A percentile compares a stretch with the other conserved stretches of the same genome.
Evolutionary conservation across 1,284 basidiomycete genomes (phyloP).

Genomic region (Athelia psychrophila): DNA sequence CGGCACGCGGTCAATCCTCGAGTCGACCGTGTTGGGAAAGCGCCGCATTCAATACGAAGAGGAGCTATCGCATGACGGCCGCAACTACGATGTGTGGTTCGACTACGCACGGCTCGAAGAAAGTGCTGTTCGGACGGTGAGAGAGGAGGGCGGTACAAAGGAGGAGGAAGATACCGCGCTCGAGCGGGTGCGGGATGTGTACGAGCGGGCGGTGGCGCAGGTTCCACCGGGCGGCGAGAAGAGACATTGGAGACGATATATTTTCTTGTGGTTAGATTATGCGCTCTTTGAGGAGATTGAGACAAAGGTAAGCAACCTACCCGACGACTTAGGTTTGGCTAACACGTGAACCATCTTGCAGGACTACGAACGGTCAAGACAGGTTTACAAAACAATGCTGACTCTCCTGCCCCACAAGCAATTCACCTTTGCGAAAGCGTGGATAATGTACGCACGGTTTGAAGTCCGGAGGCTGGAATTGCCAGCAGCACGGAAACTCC

Average conservation of each 20-base stretch:
- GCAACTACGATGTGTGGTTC: constrained; percentile 98
- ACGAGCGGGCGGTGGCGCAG: constrained; percentile 95
- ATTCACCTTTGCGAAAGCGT: constrained; percentile 97
- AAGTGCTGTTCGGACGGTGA: constrained; percentile 73
- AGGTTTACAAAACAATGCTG: constrained; percentile 91
- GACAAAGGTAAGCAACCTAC: constrained; percentile 58
- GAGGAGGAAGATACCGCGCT: constrained; percentile 62
- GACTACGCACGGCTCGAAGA: constrained; percentile 95
- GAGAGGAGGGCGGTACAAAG: constrained; percentile 70
- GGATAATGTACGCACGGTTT: constrained; percentile 90
- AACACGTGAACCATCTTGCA: constrained; percentile 24
- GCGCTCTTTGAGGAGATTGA: constrained; percentile 98
- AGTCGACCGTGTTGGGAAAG: constrained; percentile 94
- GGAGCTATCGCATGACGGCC: constrained; percentile 82
- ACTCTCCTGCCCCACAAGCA: constrained; percentile 91
- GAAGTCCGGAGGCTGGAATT: constrained; percentile 88
- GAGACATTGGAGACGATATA: constrained; percentile 93
- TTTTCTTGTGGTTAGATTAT: constrained; percentile 96
- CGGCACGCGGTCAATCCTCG: constrained; percentile 84
- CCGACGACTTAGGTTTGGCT: constrained; percentile 1
- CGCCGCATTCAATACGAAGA: constrained; percentile 97
- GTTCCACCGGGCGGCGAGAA: constrained; percentile 90
- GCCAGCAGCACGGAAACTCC: constrained; percentile 81
- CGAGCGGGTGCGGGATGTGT: constrained; percentile 84
- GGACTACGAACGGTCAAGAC: constrained; percentile 83